A percentile compares a stretch with the other conserved stretches of the same genome.
Conservation (phyloP, 1,284 basidiomycete species). For the Boletus austroedulis region DNA sequence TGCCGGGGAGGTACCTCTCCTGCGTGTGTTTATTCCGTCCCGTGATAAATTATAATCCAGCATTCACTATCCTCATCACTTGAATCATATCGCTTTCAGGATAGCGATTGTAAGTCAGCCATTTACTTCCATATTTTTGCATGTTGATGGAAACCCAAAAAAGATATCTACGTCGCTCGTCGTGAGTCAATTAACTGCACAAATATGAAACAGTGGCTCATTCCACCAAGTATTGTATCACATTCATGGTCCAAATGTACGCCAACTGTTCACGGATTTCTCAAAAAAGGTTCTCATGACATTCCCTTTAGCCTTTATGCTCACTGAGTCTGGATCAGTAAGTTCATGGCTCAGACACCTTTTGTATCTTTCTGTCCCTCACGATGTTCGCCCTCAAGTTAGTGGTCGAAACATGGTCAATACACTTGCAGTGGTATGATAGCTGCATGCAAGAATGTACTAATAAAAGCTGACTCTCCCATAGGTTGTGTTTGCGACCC, state of each 20-base stretch:
- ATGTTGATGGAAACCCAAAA: background rate
- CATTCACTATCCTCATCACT: background rate
- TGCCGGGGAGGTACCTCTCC: background rate
- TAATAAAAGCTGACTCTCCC: background rate
- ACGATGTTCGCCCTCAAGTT: constrained; percentile 7
- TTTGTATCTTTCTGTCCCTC: background rate
- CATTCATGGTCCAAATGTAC: constrained; percentile 15
- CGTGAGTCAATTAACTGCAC: background rate
- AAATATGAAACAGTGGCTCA: background rate
- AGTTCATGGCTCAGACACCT: background rate
- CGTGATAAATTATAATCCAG: background rate
- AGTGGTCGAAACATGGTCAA: constrained; percentile 12
- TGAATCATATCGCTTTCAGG: background rate
- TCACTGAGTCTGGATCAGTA: constrained; percentile 26
- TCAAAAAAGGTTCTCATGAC: background rate
- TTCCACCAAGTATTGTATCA: background rate
- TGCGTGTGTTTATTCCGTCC: background rate
- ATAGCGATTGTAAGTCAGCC: background rate
- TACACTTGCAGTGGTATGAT: constrained; percentile 17
- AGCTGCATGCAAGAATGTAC: background rate
- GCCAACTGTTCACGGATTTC: background rate
- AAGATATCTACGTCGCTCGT: background rate
- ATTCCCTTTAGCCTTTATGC: constrained; percentile 1
- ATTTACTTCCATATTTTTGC: background rate
- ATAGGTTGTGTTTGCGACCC: constrained; percentile 3